Base-by-base conservation (phyloP, 257 asterid species). In the Solanum chiquidenum region DNA sequence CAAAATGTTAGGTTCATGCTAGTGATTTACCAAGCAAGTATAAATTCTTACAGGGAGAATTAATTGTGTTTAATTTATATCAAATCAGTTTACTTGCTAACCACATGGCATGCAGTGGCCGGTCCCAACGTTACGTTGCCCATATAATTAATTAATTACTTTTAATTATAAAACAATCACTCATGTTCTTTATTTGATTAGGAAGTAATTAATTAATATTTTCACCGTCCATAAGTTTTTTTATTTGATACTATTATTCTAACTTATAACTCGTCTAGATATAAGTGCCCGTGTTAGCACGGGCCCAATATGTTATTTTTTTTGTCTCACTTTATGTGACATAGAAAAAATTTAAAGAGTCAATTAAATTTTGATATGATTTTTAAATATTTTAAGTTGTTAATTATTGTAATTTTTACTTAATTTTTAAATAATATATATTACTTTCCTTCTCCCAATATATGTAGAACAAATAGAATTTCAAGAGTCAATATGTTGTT, bases 61-160 rank as follows among this genome's bases (percentile, higher is more conserved):
- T 80, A 49, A 46, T 46, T 12, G 83, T 49, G 35, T 76, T n/a
- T 18, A 62, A n/a, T 62, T n/a, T 27, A 79, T 2, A 27, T 79
- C 40, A 44, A 16, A 27, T 46, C 27, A 46, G 40, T 9, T 46
- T 46, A 82, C 69, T 10, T 82, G 69, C 29, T 82, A 16, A 49
- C 86, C 89, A 87, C 88, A 89, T 89, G 88, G 88, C 86, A 66
- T 76, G 37, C 88, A 82, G 52, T 76, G 86, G 80, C 34, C 88
- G 52, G 68, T 80, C 27, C 35, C 31, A 29, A 37, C 64, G 87
- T 71, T 85, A 29, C 64, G 44, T 46, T 66, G 77, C 4, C 23
- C 20, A 18, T 46, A 10, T 66, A n/a, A 18, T 85, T 18, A 5
- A 85, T 84, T 37, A 84, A 4, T 37, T 38, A 23, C 35, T 37